Evolutionary conservation across 495 filamentous ascomycete species (phyloP).

Genomic region (Lepidopterella palustris): DNA sequence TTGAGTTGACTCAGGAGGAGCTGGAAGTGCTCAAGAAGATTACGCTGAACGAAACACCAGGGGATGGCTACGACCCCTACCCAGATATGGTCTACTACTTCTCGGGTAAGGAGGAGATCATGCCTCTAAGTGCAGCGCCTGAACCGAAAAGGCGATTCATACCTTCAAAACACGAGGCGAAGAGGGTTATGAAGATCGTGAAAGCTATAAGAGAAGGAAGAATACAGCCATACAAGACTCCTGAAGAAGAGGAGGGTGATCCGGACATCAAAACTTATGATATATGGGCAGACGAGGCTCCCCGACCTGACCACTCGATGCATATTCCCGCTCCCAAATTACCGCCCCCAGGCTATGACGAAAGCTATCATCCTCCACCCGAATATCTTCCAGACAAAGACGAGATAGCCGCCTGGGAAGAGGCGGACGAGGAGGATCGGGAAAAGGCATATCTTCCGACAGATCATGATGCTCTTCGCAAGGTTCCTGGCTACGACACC

Average conservation of each 20-base stretch:
- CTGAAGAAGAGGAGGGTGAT: conserved; percentile 65
- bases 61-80: conserved; percentile 87
- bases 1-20: conserved; percentile 82
- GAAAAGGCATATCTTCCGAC: conserved; percentile 83
- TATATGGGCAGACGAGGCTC: conserved; percentile 86
- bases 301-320: conserved; percentile 82
- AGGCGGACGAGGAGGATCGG: conserved; percentile 80
- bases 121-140: conserved; percentile 89
- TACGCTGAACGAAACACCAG: conserved; percentile 81
- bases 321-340: conserved; percentile 94
- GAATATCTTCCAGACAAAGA: conserved; percentile 85
- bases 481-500: conserved; percentile 85
- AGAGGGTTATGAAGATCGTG: conserved; percentile 96
- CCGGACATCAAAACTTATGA: conserved; percentile 63
- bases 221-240: conserved; percentile 82
- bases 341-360: conserved; percentile 86
- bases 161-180: conserved; percentile 96
- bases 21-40: conserved; percentile 82
- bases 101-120: conserved; percentile 77
- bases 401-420: conserved; percentile 85
- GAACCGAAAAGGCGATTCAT: conserved; percentile 94
- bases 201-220: conserved; percentile 90
- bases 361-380: conserved; percentile 92
- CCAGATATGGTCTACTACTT: conserved; percentile 89
- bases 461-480: conserved; percentile 73